Base-by-base conservation (phyloP, 164 flowering plant species). In the Stephania cephalantha region DNA sequence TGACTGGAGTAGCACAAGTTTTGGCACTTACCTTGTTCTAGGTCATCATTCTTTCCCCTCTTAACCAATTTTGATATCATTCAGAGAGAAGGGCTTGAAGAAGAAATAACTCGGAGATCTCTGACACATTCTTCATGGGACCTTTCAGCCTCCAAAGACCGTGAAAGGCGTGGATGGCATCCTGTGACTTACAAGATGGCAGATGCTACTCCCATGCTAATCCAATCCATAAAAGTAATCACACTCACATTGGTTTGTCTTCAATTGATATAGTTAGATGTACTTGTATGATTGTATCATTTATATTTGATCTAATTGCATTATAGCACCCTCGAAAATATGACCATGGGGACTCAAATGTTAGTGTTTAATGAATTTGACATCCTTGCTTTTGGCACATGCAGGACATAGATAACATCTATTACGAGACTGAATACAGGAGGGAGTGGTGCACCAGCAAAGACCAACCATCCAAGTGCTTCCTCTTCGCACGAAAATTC, bases 401-500 rank as follows among this genome's bases (percentile, higher is more conserved):
- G 72, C 92, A 92, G 97, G 92, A 70, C 11, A 86, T 91, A 75
- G 95, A 91, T 78, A 91, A 92, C 71, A 85, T 94, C 63, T 79
- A 92, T 71, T 94, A 89, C 29, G 96, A 90, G 82, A 92, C 98
- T 6, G 97, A 92, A 73, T 77, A 90, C 78, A 79, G 97, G 76
- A 87, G 88, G 85, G 97, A 95, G 83, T 92, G 97, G 98, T 94
- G 97, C 85, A 87, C 81, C 66, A 89, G 87, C 87, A 94, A 88
- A 78, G 95, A 88, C 31, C 88, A 87, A 79, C 94, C 95, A 65
- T 78, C 96, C 20, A 73, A 78, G 2, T 95, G 98, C 82, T 95
- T 95, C 78, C 94, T 95, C 72, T 95, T 95, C 75, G 94, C 98
- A 7, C 84, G 98, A 77, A 95, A 95, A 75, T 95, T 95, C 78